A percentile compares a stretch with the other conserved stretches of the same genome.
Evolutionary conservation across 2,329 filamentous ascomycete species (phyloP).

Genomic region (Clonostachys sp.): DNA sequence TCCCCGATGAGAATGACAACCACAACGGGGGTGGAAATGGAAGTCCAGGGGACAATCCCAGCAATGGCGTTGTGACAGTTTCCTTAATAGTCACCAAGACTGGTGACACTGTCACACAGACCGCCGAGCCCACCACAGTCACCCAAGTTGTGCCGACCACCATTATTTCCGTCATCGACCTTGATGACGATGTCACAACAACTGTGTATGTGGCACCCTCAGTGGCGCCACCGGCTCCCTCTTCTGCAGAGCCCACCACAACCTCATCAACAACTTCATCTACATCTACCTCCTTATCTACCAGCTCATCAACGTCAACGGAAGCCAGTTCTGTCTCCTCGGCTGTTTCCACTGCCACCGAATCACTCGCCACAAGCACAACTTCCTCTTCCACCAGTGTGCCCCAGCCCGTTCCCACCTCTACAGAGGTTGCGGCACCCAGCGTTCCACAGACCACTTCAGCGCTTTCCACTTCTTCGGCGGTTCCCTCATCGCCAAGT

Average conservation of each 20-base stretch:
- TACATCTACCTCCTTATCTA: constrained; percentile 3
- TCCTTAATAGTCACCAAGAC: constrained; percentile 24
- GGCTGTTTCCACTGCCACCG: constrained; percentile 6
- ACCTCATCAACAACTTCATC: constrained; percentile 3
- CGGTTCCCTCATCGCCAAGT: too few species aligned
- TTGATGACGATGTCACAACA: constrained; percentile 12
- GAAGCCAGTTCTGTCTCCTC: constrained; percentile 2
- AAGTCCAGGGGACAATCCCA: constrained; percentile 7
- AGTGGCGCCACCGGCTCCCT: background rate
- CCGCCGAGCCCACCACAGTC: constrained; percentile 12
- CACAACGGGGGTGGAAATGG: constrained; percentile 6
- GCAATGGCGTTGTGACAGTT: constrained; percentile 20
- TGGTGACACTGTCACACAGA: constrained; percentile 15
- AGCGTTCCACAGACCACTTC: too few species aligned
- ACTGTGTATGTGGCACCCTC: constrained; percentile 19
- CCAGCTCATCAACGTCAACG: constrained; percentile 1
- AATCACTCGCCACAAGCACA: background rate
- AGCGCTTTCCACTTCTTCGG: too few species aligned
- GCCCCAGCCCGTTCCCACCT: too few species aligned
- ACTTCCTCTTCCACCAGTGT: background rate
- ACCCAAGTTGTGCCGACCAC: constrained; percentile 20
- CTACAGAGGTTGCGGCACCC: too few species aligned
- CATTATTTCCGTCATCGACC: constrained; percentile 20
- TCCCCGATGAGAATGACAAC: constrained; percentile 16
- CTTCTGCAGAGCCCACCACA: background rate